These are phyloP conservation scores for Ceratobasidium sp. DNA, from an alignment of 1,284 basidiomycete genomes.

Conservation along the genomic window DNA sequence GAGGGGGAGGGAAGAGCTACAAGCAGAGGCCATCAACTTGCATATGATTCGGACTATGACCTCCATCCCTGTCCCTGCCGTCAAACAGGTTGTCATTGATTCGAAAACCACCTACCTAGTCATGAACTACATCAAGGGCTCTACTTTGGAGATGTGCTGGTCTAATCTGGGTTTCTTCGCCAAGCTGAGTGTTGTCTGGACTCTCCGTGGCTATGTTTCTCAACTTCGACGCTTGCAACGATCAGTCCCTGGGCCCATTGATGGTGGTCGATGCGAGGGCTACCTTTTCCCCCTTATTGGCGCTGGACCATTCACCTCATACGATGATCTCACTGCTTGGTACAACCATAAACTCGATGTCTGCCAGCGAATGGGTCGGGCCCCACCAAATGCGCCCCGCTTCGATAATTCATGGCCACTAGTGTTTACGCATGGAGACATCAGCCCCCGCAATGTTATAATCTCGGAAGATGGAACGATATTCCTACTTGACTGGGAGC, in stretches of 20 bases:
- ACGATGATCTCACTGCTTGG: background rate
- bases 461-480: background rate
- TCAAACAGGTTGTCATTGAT: constrained; percentile 5
- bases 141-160: background rate
- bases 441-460: background rate
- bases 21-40: background rate
- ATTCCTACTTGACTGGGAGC: background rate
- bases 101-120: background rate
- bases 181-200: constrained; percentile 2
- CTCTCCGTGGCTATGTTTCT: constrained; percentile 2
- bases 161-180: background rate
- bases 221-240: constrained; percentile 2
- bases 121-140: background rate
- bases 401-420: constrained; percentile 2
- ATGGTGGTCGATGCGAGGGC: background rate
- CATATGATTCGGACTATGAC: constrained; percentile 9
- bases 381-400: background rate
- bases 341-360: background rate
- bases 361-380: background rate
- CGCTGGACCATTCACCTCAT: background rate
- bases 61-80: background rate
- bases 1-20: background rate
- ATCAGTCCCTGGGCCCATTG: background rate
- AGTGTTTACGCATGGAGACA: constrained; percentile 5
- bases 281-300: background rate